Conservation (phyloP, 768 basidiomycete species). For the Suillus subalutaceus region DNA sequence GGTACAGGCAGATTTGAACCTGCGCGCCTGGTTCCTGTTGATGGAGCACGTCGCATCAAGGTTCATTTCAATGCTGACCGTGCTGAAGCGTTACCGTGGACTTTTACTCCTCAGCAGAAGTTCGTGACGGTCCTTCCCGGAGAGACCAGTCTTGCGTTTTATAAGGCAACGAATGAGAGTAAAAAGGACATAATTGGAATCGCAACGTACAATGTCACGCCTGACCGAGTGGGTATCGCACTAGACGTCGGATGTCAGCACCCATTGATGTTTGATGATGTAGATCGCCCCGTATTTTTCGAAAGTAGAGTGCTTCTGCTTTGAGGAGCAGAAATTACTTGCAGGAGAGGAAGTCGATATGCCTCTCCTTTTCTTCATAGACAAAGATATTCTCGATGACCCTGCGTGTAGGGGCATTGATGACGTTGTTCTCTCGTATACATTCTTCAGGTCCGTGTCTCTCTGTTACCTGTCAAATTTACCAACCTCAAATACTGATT, state of each 20-base stretch:
- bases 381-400: slow-evolving; percentile 95
- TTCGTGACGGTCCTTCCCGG: slow-evolving; percentile 90
- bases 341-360: slow-evolving; percentile 98
- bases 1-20: slow-evolving; percentile 84
- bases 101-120: slow-evolving; percentile 89
- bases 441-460: slow-evolving; percentile 85
- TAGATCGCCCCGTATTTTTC: slow-evolving; percentile 98
- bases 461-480: background rate
- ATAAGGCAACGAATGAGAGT: slow-evolving; percentile 87
- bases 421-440: slow-evolving; percentile 93
- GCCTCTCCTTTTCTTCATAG: slow-evolving; percentile 98
- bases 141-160: slow-evolving; percentile 96
- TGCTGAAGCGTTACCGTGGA: slow-evolving; percentile 90
- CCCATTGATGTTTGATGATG: background rate
- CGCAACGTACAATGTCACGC: slow-evolving; percentile 98
- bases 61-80: slow-evolving; percentile 96
- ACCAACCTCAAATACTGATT: background rate
- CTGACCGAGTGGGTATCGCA: slow-evolving; percentile 74
- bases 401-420: slow-evolving; percentile 85
- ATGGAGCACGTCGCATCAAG: slow-evolving; percentile 74
- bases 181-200: slow-evolving; percentile 93
- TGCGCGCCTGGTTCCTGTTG: slow-evolving; percentile 79
- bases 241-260: background rate
- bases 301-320: slow-evolving; percentile 99
- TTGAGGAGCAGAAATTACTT: slow-evolving; percentile 95